phyloP scores from a whole-genome alignment of 352 stramenopile genomes.

The Pythium aquatile region DNA sequence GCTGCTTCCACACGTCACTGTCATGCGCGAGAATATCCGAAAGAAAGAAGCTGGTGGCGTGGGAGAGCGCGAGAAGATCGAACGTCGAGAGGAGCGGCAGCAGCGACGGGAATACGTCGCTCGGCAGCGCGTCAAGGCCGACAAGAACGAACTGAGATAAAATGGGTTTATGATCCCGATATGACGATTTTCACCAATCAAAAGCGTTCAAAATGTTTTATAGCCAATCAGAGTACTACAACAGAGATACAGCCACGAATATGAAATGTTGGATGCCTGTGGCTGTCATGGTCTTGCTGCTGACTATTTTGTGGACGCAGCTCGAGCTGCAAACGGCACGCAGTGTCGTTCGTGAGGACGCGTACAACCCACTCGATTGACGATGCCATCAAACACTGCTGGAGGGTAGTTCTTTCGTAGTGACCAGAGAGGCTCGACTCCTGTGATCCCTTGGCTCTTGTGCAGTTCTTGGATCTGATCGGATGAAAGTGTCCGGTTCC shows the following conservation, averaged over 20 bases:
- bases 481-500: slow-evolving; percentile 15
- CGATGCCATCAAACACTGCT: background rate
- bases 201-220: no score
- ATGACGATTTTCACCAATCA: no score
- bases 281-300: no score
- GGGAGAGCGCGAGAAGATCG: slow-evolving; percentile 10
- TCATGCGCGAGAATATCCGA: background rate
- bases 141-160: no score
- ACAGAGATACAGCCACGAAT: no score
- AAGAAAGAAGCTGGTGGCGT: background rate
- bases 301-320: no score
- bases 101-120: slow-evolving; percentile 7
- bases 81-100: slow-evolving; percentile 13
- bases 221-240: no score
- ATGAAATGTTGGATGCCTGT: no score
- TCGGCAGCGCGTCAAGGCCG: background rate
- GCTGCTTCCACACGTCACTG: background rate
- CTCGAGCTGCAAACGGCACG: background rate
- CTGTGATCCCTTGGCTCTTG: background rate
- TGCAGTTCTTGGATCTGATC: background rate
- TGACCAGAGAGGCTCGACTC: background rate
- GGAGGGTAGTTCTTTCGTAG: background rate
- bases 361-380: background rate
- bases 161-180: no score
- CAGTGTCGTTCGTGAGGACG: background rate